Base-by-base conservation (phyloP, 208 protist species). In the Leishmania amazonensis region DNA sequence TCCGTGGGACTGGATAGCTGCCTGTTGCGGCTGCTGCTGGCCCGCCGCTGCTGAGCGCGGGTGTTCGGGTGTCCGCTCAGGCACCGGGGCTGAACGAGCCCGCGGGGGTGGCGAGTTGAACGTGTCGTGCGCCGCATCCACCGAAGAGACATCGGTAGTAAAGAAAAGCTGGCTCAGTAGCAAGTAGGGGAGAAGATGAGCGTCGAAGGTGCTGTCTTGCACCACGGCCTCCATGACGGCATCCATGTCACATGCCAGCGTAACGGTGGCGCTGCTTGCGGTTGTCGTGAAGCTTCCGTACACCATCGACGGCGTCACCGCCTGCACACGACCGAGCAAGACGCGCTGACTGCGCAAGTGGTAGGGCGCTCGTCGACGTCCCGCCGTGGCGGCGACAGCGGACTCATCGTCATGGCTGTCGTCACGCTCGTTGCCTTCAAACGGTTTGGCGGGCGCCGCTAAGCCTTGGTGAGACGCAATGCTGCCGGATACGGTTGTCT, bases 291-390 rank as follows among this genome's bases (percentile, higher is more conserved):
- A n/a, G 31, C 42, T 31, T 47, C 78, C 21, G 58, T 68, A 76
- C 47, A 86, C 78, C 83, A 86, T 86, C 21, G 72, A 57, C 2
- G 83, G 58, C 15, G 83, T 86, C 65, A 86, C 76, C 31, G 47
- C 78, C 78, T 86, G 83, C 42, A 86, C 83, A 54, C 83, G 83
- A 28, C 83, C 83, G 13, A 86, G 83, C 83, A 86, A 45, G 51
- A 77, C 79, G 17, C 78, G 83, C 74, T 86, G 78, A 31, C 83
- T 76, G 42, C 83, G 83, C 67, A 82, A 71, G 24, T 64, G 78
- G 42, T 80, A 80, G 8, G 62, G 75, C 19, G 64, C 78, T 6
- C 78, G 77, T 9, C 75, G 78, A 49, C 38, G 75, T 28, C 51
- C 19, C 17, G 49, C n/a, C 8, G 45, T 62, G 47, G 79, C 54